phyloP scores from a whole-genome alignment of 164 flowering plant genomes.

The Saururus chinensis region DNA sequence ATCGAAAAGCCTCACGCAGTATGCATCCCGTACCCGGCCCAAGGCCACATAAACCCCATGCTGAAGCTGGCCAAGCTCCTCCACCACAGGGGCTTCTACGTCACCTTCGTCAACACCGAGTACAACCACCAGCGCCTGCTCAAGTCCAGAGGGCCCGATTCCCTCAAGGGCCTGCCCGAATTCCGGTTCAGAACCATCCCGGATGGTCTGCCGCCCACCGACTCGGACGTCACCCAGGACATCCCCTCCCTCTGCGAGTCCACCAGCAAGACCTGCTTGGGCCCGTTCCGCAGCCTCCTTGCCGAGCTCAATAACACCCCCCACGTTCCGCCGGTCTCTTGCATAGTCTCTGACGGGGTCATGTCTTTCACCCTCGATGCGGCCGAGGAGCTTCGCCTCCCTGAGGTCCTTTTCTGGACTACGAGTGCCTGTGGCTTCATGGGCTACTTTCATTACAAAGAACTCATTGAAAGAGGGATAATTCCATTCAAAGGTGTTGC shows the following conservation, averaged over 20 bases:
- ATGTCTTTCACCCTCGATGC: conserved; percentile 23
- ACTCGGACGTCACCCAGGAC: conserved; percentile 30
- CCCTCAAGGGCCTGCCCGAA: conserved; percentile 3
- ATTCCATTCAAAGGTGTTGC: conserved; percentile 27
- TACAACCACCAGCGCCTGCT: conserved; percentile 11
- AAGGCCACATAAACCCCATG: conserved; percentile 21
- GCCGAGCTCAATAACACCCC: conserved; percentile 11
- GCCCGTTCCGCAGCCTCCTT: conserved; percentile 24
- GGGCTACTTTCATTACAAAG: conserved; percentile 13
- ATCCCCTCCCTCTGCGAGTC: conserved; percentile 19
- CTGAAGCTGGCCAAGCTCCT: conserved; percentile 12
- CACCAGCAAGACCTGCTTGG: conserved; percentile 13
- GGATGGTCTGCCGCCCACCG: conserved; percentile 34
- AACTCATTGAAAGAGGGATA: conserved; percentile 20
- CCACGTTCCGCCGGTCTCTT: conserved; percentile 8
- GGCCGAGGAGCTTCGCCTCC: conserved; percentile 19
- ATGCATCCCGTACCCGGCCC: conserved; percentile 18
- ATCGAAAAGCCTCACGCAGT: conserved; percentile 18
- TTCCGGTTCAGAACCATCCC: conserved; percentile 23
- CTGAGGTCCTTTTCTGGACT: conserved; percentile 19
- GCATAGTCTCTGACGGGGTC: conserved; percentile 18
- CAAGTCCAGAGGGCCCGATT: conserved; percentile 5
- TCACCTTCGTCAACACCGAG: conserved; percentile 18
- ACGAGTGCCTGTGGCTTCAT: conserved; percentile 23
- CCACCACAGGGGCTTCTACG: conserved; percentile 17